phyloP scores from a whole-genome alignment of 2,329 filamentous ascomycete genomes.

The Ophiostoma ulmi region DNA sequence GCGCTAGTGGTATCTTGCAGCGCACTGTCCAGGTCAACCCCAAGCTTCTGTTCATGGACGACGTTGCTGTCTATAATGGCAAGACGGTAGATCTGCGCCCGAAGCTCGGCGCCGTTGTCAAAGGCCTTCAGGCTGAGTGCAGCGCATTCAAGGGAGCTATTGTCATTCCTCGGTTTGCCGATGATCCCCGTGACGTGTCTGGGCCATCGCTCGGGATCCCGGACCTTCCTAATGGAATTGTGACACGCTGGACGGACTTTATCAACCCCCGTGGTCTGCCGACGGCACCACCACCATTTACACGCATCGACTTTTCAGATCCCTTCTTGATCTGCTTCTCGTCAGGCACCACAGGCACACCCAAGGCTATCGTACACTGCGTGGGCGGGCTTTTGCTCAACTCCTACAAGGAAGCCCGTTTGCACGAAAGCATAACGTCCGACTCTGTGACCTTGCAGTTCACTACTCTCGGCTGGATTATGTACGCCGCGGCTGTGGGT shows the following conservation, averaged over 20 bases:
- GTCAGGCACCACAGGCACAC: constrained; percentile 74
- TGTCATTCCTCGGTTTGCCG: constrained; percentile 59
- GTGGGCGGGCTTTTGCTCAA: constrained; percentile 59
- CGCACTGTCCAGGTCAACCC: constrained; percentile 69
- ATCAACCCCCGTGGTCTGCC: constrained; percentile 33
- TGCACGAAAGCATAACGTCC: constrained; percentile 43
- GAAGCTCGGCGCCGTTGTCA: constrained; percentile 65
- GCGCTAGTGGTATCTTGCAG: constrained; percentile 70
- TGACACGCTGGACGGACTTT: constrained; percentile 44
- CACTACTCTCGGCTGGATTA: constrained; percentile 78
- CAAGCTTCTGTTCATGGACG: constrained; percentile 78
- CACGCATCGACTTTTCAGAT: constrained; percentile 62
- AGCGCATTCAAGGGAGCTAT: constrained; percentile 59
- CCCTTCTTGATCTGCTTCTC: constrained; percentile 75
- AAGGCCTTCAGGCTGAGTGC: constrained; percentile 55
- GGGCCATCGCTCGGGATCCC: constrained; percentile 34
- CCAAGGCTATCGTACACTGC: constrained; percentile 81
- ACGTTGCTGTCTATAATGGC: constrained; percentile 65
- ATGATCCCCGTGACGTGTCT: constrained; percentile 52
- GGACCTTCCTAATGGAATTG: constrained; percentile 34
- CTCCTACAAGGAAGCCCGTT: constrained; percentile 52
- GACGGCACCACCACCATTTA: constrained; percentile 44
- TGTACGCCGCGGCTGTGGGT: constrained; percentile 65
- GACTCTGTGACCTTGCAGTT: constrained; percentile 49
- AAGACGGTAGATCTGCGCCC: constrained; percentile 64